Conservation (phyloP, 2,329 filamentous ascomycete genomes). For the Aureobasidium zeae region DNA sequence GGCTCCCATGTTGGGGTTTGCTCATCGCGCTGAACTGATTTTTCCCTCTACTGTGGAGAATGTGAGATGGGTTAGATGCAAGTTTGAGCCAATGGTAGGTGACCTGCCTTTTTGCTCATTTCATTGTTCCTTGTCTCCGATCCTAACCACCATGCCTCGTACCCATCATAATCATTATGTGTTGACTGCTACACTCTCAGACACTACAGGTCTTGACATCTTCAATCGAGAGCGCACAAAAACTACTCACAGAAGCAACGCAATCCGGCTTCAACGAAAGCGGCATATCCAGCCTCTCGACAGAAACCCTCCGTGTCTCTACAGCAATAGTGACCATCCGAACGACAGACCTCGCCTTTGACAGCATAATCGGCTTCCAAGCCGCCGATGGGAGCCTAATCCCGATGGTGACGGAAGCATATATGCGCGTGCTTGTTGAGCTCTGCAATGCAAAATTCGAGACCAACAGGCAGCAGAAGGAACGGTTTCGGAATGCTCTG, state of each 20-base stretch:
- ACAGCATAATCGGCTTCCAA: constrained; percentile 63
- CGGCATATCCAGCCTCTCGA: constrained; percentile 61
- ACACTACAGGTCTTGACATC: constrained; percentile 81
- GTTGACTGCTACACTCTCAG: constrained; percentile 42
- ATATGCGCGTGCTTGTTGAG: constrained; percentile 56
- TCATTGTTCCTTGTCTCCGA: background rate
- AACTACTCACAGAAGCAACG: constrained; percentile 64
- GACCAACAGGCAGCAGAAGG: constrained; percentile 59
- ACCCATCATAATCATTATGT: background rate
- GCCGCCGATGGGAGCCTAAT: constrained; percentile 34
- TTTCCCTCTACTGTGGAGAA: background rate
- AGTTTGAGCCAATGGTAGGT: constrained; percentile 89
- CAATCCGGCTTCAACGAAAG: constrained; percentile 84
- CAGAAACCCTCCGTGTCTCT: constrained; percentile 34
- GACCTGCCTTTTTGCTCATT: background rate
- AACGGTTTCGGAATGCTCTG: constrained; percentile 51
- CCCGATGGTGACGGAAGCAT: constrained; percentile 54
- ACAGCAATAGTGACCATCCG: constrained; percentile 73
- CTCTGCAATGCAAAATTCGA: constrained; percentile 67
- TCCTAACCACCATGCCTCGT: background rate
- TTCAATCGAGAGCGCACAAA: constrained; percentile 64
- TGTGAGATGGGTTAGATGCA: constrained; percentile 58
- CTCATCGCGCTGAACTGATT: background rate
- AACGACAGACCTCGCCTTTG: constrained; percentile 71
- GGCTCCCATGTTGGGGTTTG: constrained; percentile 4